A percentile compares a stretch with the other conserved stretches of the same genome.
Conservation (phyloP, 768 basidiomycete genomes). For the Hypholoma fasciculare region DNA sequence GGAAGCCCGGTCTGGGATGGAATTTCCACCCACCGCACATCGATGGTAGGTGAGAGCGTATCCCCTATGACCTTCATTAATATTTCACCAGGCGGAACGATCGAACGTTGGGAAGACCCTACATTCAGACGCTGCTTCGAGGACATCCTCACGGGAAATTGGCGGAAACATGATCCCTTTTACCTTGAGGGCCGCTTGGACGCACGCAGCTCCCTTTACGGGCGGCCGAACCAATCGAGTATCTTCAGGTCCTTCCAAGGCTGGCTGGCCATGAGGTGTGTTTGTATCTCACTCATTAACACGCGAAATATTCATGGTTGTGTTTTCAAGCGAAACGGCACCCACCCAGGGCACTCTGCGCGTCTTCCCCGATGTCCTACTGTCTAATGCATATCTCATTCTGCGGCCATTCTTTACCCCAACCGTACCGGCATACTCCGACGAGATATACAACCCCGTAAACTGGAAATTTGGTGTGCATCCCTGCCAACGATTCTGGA, state of each 20-base stretch:
- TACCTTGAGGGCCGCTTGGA: constrained; percentile 58
- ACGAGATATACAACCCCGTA: constrained; percentile 45
- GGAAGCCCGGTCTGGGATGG: constrained; percentile 66
- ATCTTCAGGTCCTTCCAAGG: constrained; percentile 72
- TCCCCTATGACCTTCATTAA: background rate
- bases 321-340: constrained; percentile 51
- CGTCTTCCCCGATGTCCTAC: constrained; percentile 64
- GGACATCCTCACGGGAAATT: constrained; percentile 60
- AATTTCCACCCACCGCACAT: constrained; percentile 42
- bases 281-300: background rate
- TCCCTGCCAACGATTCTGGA: background rate
- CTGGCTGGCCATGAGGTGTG: constrained; percentile 71
- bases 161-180: constrained; percentile 68
- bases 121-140: constrained; percentile 58
- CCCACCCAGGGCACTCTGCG: constrained; percentile 69
- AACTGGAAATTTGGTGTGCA: constrained; percentile 55
- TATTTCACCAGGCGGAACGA: constrained; percentile 52
- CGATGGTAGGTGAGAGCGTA: constrained; percentile 34
- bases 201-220: constrained; percentile 65
- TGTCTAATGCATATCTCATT: constrained; percentile 73
- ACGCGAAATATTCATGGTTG: background rate
- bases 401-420: constrained; percentile 77
- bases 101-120: constrained; percentile 76
- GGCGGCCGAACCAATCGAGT: constrained; percentile 50
- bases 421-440: constrained; percentile 35